phyloP scores from a whole-genome alignment of 805 yeast genomes.

The Kuraishia ogatae region DNA sequence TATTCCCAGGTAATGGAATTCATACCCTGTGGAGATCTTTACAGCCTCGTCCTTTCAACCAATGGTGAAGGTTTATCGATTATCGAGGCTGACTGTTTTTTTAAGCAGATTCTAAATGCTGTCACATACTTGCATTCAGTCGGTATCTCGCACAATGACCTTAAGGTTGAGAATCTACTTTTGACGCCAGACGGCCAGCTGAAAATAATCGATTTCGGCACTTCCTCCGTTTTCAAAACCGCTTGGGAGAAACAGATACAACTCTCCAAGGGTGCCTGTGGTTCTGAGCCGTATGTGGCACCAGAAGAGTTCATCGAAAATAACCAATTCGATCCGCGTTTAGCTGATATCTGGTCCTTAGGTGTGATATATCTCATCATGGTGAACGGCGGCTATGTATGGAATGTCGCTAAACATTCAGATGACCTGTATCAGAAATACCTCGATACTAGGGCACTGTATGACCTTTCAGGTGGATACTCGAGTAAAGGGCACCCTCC shows the following conservation, averaged over 20 bases:
- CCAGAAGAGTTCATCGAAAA: constrained; percentile 70
- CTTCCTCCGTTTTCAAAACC: constrained; percentile 83
- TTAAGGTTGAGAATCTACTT: constrained; percentile 81
- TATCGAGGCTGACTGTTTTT: constrained; percentile 78
- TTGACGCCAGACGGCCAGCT: constrained; percentile 58
- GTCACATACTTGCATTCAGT: constrained; percentile 79
- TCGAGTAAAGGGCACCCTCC: constrained; percentile 16
- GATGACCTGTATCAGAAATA: constrained; percentile 38
- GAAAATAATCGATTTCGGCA: constrained; percentile 82
- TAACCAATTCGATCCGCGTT: constrained; percentile 60
- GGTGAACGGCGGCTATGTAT: constrained; percentile 30
- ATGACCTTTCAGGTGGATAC: constrained; percentile 19
- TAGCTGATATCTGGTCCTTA: constrained; percentile 84
- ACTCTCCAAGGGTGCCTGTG: constrained; percentile 66
- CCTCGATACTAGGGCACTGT: constrained; percentile 32
- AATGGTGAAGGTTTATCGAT: constrained; percentile 45
- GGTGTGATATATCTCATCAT: constrained; percentile 73
- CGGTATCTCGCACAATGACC: constrained; percentile 91
- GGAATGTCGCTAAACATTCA: constrained; percentile 25
- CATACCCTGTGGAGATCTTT: constrained; percentile 81
- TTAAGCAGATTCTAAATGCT: constrained; percentile 80
- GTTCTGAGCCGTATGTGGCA: constrained; percentile 86
- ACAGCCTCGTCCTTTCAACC: constrained; percentile 44
- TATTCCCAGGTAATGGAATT: constrained; percentile 93
- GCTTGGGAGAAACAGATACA: constrained; percentile 80